Evolutionary conservation across 768 basidiomycete genomes (phyloP).

Genomic region (Mycena metata): DNA sequence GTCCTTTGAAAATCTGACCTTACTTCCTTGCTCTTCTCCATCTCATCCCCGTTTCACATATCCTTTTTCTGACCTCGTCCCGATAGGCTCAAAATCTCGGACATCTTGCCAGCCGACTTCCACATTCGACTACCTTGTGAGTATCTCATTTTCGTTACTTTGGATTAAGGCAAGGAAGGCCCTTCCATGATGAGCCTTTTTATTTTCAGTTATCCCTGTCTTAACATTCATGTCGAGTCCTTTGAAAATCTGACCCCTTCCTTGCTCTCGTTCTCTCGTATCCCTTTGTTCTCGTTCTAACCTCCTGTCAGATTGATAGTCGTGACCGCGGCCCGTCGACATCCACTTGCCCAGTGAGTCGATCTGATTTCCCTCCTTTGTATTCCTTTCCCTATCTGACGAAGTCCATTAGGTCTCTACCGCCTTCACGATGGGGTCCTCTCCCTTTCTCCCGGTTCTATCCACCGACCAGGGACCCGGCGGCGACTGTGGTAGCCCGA

Average conservation of each 20-base stretch:
- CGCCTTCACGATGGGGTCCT: too few relatives aligned
- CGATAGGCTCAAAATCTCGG: too few relatives aligned
- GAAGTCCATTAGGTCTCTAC: too few relatives aligned
- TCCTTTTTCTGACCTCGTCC: not conserved
- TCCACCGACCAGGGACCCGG: too few relatives aligned
- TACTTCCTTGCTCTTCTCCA: not conserved
- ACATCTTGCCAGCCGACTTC: too few relatives aligned
- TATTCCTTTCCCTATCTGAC: too few relatives aligned
- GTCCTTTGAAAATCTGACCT: not conserved
- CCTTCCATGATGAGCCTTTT: constrained; percentile 31
- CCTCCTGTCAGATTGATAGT: too few relatives aligned
- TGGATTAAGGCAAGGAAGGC: constrained; percentile 5
- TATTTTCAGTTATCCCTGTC: constrained; percentile 38
- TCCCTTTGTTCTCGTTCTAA: not conserved
- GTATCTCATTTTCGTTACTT: not conserved
- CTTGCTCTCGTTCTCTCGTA: not conserved
- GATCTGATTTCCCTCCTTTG: too few relatives aligned
- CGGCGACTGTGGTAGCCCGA: too few relatives aligned
- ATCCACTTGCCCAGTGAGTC: too few relatives aligned
- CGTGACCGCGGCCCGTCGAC: too few relatives aligned
- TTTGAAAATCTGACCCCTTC: constrained; percentile 30
- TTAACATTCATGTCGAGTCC: constrained; percentile 36
- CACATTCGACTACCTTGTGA: constrained; percentile 1
- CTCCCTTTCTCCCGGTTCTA: too few relatives aligned
- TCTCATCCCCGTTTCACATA: not conserved